Evolutionary conservation across 2,329 filamentous ascomycete species (phyloP).

Genomic region (Alternaria novae-zelandiae): DNA sequence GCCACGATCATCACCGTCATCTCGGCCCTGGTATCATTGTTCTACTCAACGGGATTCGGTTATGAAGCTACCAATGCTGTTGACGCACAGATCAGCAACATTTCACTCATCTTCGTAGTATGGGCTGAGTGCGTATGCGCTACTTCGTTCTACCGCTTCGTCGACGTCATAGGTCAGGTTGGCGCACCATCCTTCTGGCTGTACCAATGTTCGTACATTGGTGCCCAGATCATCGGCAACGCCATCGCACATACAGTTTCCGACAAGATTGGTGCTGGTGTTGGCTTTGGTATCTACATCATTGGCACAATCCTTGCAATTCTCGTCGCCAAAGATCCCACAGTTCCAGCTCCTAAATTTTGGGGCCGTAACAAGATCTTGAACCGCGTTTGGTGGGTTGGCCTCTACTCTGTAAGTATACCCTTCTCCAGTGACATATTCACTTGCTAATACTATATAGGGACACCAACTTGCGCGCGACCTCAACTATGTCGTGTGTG

Average conservation of each 20-base stretch:
- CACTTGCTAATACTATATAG: constrained; percentile 32
- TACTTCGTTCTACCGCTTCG: constrained; percentile 59
- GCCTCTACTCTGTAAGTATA: constrained; percentile 58
- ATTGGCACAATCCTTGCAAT: constrained; percentile 46
- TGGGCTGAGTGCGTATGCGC: constrained; percentile 57
- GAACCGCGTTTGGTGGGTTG: constrained; percentile 51
- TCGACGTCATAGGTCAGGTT: constrained; percentile 52
- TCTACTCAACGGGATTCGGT: constrained; percentile 62
- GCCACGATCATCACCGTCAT: constrained; percentile 55
- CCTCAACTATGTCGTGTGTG: constrained; percentile 58
- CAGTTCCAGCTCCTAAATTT: constrained; percentile 47
- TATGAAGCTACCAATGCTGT: constrained; percentile 59
- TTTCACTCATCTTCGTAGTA: constrained; percentile 59
- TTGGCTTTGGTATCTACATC: constrained; percentile 59
- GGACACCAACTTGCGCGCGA: constrained; percentile 62
- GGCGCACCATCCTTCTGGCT: constrained; percentile 50
- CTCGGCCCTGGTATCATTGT: constrained; percentile 60
- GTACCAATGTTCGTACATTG: constrained; percentile 58
- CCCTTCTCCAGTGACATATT: not conserved
- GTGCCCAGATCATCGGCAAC: constrained; percentile 57
- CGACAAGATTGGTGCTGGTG: constrained; percentile 53
- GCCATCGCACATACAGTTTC: constrained; percentile 53
- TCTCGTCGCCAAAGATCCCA: constrained; percentile 52
- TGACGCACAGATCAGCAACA: constrained; percentile 61
- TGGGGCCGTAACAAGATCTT: constrained; percentile 35